Evolutionary conservation across 225 moss, liverwort and hornwort genomes (phyloP), one percentile per base, ranked within the genome.

Genomic region (Rhytidiadelphus loreus): DNA sequence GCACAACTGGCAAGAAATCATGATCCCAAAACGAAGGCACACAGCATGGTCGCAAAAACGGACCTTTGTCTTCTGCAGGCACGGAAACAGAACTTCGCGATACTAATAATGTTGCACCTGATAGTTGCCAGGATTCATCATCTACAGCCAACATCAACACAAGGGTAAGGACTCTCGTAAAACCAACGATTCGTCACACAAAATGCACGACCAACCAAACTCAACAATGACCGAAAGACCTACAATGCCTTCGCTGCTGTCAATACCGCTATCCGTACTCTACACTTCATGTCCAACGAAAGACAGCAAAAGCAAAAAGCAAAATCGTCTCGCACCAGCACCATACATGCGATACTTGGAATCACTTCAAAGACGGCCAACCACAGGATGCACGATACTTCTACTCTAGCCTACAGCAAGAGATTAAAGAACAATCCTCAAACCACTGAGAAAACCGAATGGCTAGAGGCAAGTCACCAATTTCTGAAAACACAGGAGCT

Each of bases 61-160:
- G n/a, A 93, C 92, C 94, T 89, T 89, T n/a, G 77, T 53, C 73
- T 87, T 74, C 74, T 86, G 71, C 58, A 91, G 85, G 88, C 83
- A 86, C 75, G 88, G 79, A 90, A 75, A 90, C 84, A 85, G 74
- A 85, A 86, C 83, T 74, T 82, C 77, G 62, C 35, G 16, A 86
- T 77, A 58, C 91, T 94, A 94, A 89, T 94, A 93, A 88, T 91
- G 89, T 64, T 90, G 91, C 83, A 95, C 96, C 94, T 96, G 96
- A 91, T 97, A 97, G 83, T 91, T 94, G 78, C 93, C 92, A 66
- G 96, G 90, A 77, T 89, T 91, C 96, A 97, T 91, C 96, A 97
- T 97, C 96, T 97, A 86, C 94, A 90, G 77, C 71, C 53, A 83
- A 75, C 24, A n/a, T n/a, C n/a, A 86, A 60, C 87, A 59, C 16